Conservation (phyloP, 2,329 filamentous ascomycete genomes). For the Ciborinia camelliae region DNA sequence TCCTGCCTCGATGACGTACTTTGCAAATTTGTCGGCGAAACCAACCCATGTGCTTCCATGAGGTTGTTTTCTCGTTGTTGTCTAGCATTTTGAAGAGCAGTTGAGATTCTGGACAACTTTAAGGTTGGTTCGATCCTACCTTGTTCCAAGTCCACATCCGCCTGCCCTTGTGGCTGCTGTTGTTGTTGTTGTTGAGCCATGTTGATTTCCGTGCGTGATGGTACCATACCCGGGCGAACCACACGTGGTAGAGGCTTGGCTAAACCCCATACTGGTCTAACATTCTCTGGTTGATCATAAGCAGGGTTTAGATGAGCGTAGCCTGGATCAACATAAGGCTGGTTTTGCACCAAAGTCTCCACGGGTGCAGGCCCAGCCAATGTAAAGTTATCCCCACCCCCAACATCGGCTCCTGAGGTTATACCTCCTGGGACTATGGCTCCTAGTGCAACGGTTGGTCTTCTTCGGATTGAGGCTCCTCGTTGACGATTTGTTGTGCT, state of each 20-base stretch:
- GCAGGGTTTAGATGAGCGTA: conserved; percentile 52
- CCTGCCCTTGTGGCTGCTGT: conserved; percentile 35
- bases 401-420: conserved; percentile 13
- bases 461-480: conserved; percentile 15
- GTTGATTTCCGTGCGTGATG: conserved; percentile 42
- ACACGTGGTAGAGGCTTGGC: conserved; percentile 53
- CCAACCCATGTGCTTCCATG: conserved; percentile 18
- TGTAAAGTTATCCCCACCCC: conserved; percentile 31
- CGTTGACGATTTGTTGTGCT: conserved; percentile 13
- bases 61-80: conserved; percentile 27
- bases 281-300: conserved; percentile 49
- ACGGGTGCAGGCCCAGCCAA: conserved; percentile 32
- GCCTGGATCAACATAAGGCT: conserved; percentile 50
- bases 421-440: too few species aligned
- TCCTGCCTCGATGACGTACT: conserved; percentile 9
- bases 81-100: conserved; percentile 28
- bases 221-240: conserved; percentile 51
- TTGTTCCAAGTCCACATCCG: conserved; percentile 44
- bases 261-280: conserved; percentile 51
- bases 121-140: conserved; percentile 40
- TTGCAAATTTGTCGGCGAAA: conserved; percentile 12
- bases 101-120: conserved; percentile 26
- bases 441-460: conserved; percentile 17
- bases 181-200: conserved; percentile 34
- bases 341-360: conserved; percentile 37